Evolutionary conservation across 768 basidiomycete genomes (phyloP), one percentile per base, ranked within the genome.

Genomic region (Pisolithus sp.): DNA sequence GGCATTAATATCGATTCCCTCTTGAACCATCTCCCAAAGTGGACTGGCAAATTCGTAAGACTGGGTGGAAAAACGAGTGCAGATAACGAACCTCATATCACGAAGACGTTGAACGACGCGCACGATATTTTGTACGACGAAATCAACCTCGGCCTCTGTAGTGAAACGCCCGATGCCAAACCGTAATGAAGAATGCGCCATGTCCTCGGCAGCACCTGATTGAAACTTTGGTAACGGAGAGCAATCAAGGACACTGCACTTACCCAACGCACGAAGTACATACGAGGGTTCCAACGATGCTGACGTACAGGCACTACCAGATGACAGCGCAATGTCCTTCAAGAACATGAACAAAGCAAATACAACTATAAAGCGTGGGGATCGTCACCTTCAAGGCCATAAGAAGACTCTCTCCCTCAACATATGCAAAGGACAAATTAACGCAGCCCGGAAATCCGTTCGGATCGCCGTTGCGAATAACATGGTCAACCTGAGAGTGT

Each of bases 11-110:
- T 99, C 96, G 53, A 98, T 94, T 40, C 95, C 95, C 66, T 98
- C 96, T 71, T 96, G 93, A 15, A 98, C 94, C 94, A 99, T 97
- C 73, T 99, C 96, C 95, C 95, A 99, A 49, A 99, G 71, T 31
- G 96, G 96, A 63, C 92, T 91, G 55, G 1, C 47, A 24, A 21
- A 46, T 23, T 28, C 23, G 48, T 46, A 49, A 46, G 46, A 60
- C 26, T 57, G 46, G 28, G 54, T 47, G 49, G 55, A 30, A 44
- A n/a, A 51, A 37, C 37, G 17, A 10, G 52, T 20, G 46, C 48
- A 39, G 20, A 51, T 30, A 41, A 64, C 77, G 28, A 47, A 84
- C 87, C 89, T 94, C 91, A 99, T 93, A 54, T 99, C 95, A 47
- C 95, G 82, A 57, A 99, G 78, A 56, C 78, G 80, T 46, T 83